These are phyloP conservation scores for Monosporascus sp. DNA, from an alignment of 2,329 filamentous ascomycete genomes.

Conservation along the genomic window DNA sequence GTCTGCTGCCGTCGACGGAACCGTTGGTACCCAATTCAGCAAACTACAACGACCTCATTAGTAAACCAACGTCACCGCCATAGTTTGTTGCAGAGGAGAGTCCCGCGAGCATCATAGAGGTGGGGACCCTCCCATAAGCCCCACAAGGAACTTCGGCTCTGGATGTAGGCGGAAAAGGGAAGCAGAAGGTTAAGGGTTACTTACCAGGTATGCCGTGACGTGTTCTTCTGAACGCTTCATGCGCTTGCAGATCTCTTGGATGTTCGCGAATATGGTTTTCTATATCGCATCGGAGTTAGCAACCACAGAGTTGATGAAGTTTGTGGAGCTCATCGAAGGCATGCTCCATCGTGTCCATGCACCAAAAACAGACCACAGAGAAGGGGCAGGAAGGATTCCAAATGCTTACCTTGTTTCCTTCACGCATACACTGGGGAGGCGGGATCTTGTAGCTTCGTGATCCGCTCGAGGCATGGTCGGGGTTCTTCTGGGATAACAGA, in stretches of 20 bases:
- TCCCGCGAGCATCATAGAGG: no score
- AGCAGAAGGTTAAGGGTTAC: neutral
- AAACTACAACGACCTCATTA: slow-evolving; percentile 41
- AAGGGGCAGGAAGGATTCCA: neutral
- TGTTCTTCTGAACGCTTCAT: slow-evolving; percentile 99
- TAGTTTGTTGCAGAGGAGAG: no score
- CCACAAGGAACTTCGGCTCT: no score
- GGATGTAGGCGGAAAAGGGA: neutral
- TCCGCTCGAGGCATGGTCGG: slow-evolving; percentile 83
- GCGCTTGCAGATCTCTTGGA: slow-evolving; percentile 96
- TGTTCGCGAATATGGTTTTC: slow-evolving; percentile 99
- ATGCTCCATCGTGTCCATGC: no score
- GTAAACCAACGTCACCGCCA: no score
- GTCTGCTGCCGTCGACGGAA: slow-evolving; percentile 86
- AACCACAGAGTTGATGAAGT: no score
- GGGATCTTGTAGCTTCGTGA: slow-evolving; percentile 98
- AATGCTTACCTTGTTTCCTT: slow-evolving; percentile 74
- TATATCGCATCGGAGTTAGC: neutral
- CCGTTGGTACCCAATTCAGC: slow-evolving; percentile 96
- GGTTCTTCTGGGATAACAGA: slow-evolving; percentile 91
- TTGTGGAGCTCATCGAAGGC: no score
- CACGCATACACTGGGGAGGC: slow-evolving; percentile 94
- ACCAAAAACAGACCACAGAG: no score
- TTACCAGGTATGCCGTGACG: slow-evolving; percentile 78
- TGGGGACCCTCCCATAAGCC: no score